phyloP scores from a whole-genome alignment of 148 eudicot species.

The Limonium bicolor region DNA sequence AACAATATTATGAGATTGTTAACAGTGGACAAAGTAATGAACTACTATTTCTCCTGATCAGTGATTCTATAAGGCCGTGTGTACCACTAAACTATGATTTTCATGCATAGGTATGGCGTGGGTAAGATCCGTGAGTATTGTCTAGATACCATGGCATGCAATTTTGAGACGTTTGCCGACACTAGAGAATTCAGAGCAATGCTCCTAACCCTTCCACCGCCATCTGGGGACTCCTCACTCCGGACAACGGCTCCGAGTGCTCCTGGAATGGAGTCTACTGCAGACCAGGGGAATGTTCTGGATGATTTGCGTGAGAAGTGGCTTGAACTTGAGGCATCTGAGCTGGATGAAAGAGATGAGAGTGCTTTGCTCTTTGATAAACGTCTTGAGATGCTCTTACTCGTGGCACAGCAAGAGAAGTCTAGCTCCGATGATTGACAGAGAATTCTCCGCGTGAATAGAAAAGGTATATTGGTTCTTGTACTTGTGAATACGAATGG shows the following conservation, averaged over 20 bases:
- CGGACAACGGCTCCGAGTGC: constrained; percentile 95
- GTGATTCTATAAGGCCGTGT: too few species aligned
- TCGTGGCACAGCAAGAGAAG: constrained; percentile 57
- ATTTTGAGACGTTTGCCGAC: constrained; percentile 83
- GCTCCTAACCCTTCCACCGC: constrained; percentile 89
- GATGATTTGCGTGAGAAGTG: constrained; percentile 94
- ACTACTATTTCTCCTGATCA: too few species aligned
- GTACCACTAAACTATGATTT: too few species aligned
- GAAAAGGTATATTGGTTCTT: constrained; percentile 1
- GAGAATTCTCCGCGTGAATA: background rate
- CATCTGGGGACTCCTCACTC: constrained; percentile 88
- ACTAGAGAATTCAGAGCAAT: constrained; percentile 69
- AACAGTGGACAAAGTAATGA: too few species aligned
- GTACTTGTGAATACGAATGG: too few species aligned
- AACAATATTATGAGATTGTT: too few species aligned
- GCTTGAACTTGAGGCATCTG: constrained; percentile 90
- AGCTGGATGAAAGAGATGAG: constrained; percentile 84
- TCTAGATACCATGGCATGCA: constrained; percentile 70
- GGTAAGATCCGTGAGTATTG: constrained; percentile 59
- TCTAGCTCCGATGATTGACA: constrained; percentile 2
- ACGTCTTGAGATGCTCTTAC: constrained; percentile 77
- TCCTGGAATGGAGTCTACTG: constrained; percentile 62
- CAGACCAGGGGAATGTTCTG: constrained; percentile 52
- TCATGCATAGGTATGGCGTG: constrained; percentile 70
- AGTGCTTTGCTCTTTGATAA: constrained; percentile 81